These are phyloP conservation scores for Chenopodium album DNA, from an alignment of 148 eudicot genomes.

Conservation along the genomic window DNA sequence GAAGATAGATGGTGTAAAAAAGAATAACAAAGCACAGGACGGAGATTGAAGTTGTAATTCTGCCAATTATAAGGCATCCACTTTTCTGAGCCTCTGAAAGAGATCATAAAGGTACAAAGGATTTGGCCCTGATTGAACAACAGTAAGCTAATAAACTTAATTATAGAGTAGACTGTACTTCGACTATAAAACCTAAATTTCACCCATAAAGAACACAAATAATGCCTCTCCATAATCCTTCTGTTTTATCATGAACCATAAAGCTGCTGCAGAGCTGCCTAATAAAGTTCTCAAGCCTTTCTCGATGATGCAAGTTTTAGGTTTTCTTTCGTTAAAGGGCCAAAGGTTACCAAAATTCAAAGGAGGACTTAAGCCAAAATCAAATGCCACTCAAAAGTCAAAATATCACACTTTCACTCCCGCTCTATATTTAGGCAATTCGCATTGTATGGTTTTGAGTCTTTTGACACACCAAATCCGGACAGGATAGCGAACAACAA, in stretches of 20 bases:
- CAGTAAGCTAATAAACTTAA: neutral
- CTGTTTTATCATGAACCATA: neutral
- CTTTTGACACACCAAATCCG: slow-evolving; percentile 71
- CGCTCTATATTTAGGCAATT: slow-evolving; percentile 73
- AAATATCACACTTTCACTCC: no score
- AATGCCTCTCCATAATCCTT: neutral
- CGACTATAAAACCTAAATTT: no score
- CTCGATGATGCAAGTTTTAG: neutral
- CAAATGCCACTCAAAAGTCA: no score
- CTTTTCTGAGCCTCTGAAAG: neutral
- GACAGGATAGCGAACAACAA: slow-evolving; percentile 27
- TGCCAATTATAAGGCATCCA: neutral
- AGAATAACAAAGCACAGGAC: neutral
- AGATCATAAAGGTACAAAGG: neutral
- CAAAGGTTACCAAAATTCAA: neutral
- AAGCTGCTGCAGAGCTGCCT: neutral
- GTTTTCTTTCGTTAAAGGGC: neutral
- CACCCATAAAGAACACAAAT: neutral
- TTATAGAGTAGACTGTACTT: no score
- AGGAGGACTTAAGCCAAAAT: no score
- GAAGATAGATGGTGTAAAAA: neutral
- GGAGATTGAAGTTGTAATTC: neutral
- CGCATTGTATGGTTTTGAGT: slow-evolving; percentile 59
- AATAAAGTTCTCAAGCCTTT: neutral
- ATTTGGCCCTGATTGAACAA: neutral